Conservation (phyloP, 1,284 basidiomycete genomes). For the Phenoliferia sp. region DNA sequence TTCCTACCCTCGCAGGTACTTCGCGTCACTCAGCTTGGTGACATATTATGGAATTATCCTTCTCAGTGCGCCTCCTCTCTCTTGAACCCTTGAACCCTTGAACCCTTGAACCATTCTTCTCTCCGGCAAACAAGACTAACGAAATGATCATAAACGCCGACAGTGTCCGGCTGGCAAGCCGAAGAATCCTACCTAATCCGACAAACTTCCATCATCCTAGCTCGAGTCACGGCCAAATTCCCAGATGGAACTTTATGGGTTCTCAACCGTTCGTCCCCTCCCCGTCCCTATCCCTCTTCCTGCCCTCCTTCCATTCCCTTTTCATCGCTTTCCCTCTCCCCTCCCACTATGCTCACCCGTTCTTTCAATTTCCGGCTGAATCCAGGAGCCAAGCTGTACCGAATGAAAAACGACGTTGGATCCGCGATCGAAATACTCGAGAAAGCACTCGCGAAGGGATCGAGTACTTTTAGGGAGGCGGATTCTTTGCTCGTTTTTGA, state of each 20-base stretch:
- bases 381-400: conserved; percentile 27
- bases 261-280: conserved; percentile 22
- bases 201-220: conserved; percentile 14
- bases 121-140: background rate
- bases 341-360: background rate
- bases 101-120: background rate
- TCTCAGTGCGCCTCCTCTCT: conserved; percentile 15
- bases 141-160: accelerated
- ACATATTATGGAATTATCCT: conserved; percentile 34
- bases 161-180: conserved; percentile 34
- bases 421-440: conserved; percentile 25
- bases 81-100: background rate
- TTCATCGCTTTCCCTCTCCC: background rate
- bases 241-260: conserved; percentile 35
- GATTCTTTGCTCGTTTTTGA: conserved; percentile 36
- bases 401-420: conserved; percentile 19
- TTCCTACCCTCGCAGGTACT: conserved; percentile 12
- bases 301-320: background rate
- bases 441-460: conserved; percentile 13
- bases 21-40: conserved; percentile 28
- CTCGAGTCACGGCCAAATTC: conserved; percentile 22
- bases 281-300: background rate
- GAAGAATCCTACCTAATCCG: conserved; percentile 26
- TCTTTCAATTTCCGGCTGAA: background rate
- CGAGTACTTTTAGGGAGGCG: conserved; percentile 32